Conservation (phyloP, 2,329 filamentous ascomycete genomes). For the Chaetothyriales sp. region DNA sequence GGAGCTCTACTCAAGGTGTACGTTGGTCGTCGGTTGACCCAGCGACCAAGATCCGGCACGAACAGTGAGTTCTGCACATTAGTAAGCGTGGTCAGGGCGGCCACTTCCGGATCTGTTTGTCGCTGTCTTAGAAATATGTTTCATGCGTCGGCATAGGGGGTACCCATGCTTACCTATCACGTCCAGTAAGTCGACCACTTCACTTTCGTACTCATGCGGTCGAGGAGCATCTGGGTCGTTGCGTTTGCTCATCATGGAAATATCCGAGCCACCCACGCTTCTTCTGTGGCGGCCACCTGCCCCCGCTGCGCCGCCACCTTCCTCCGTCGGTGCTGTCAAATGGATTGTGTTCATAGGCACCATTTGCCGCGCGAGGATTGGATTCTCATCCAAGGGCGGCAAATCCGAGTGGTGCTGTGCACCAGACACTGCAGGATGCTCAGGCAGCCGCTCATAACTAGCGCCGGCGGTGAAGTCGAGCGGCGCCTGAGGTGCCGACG, state of each 20-base stretch:
- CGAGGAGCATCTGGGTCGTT: constrained; percentile 8
- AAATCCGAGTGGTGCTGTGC: constrained; percentile 8
- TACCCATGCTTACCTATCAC: constrained; percentile 43
- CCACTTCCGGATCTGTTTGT: constrained; percentile 63
- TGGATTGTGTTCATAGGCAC: not conserved
- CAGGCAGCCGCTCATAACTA: constrained; percentile 4
- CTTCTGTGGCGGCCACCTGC: constrained; percentile 8
- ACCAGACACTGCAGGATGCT: constrained; percentile 7
- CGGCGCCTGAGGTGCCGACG: constrained; percentile 12
- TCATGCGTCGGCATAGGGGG: not conserved
- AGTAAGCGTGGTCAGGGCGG: constrained; percentile 66
- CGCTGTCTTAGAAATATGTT: constrained; percentile 17
- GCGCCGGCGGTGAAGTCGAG: not conserved
- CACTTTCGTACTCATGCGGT: constrained; percentile 40
- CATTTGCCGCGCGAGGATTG: not conserved
- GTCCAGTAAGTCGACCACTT: constrained; percentile 53
- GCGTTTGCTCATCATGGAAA: constrained; percentile 12
- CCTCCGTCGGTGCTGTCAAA: not conserved
- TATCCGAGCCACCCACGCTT: constrained; percentile 13
- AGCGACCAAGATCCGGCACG: constrained; percentile 61
- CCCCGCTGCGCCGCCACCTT: not conserved
- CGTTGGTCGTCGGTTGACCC: constrained; percentile 61
- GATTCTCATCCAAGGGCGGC: constrained; percentile 10
- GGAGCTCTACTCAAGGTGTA: constrained; percentile 31
- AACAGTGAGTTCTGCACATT: constrained; percentile 87